Conservation (phyloP, 768 basidiomycete species). For the Pulveroboletus ravenelii region DNA sequence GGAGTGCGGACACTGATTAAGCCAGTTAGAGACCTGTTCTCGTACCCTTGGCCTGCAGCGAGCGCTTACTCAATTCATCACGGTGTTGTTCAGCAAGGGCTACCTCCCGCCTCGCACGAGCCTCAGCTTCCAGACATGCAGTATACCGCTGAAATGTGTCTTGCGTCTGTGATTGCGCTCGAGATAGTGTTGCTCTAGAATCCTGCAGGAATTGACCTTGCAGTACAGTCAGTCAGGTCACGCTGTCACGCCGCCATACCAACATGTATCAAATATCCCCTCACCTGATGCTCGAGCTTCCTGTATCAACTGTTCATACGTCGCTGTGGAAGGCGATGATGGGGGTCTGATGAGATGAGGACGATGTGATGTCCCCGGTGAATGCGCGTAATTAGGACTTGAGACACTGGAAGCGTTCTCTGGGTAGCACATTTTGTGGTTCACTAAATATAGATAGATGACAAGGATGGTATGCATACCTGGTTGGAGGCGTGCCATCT, state of each 20-base stretch:
- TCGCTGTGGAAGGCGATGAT: slow-evolving; percentile 47
- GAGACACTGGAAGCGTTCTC: slow-evolving; percentile 28
- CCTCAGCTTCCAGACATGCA: slow-evolving; percentile 62
- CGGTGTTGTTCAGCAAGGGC: slow-evolving; percentile 61
- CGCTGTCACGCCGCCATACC: background rate
- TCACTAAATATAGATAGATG: slow-evolving; percentile 1
- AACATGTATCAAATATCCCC: slow-evolving; percentile 20
- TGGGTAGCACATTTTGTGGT: slow-evolving; percentile 9
- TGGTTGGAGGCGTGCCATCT: slow-evolving; percentile 33
- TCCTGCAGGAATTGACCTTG: slow-evolving; percentile 60
- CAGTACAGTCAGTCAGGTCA: slow-evolving; percentile 11
- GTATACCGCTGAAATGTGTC: slow-evolving; percentile 69
- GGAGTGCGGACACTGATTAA: slow-evolving; percentile 30
- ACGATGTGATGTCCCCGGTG: slow-evolving; percentile 27
- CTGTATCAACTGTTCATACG: slow-evolving; percentile 49
- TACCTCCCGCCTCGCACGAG: slow-evolving; percentile 62
- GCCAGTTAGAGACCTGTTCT: slow-evolving; percentile 18
- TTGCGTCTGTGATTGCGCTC: slow-evolving; percentile 68
- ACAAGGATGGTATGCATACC: slow-evolving; percentile 17
- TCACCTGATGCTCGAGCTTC: slow-evolving; percentile 60
- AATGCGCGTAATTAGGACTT: slow-evolving; percentile 30
- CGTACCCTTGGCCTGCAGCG: slow-evolving; percentile 6
- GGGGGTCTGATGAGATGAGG: slow-evolving; percentile 41
- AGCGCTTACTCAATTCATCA: slow-evolving; percentile 49
- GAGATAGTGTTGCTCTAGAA: slow-evolving; percentile 52